Conservation (phyloP, 495 filamentous ascomycete species). For the Annulohypoxylon stygium region DNA sequence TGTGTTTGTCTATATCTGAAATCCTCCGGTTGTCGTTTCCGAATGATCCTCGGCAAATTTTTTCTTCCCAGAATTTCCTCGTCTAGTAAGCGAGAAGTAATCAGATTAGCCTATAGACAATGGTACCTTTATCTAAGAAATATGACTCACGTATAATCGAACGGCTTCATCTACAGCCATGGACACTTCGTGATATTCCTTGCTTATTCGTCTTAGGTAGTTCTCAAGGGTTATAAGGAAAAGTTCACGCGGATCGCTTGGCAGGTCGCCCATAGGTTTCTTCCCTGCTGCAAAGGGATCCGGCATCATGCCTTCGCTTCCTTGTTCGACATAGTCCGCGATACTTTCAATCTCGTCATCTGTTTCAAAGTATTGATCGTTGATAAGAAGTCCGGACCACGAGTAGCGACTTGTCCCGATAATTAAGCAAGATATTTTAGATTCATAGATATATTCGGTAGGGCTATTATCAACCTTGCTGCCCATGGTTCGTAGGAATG, state of each 20-base stretch:
- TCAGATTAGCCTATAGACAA: neutral
- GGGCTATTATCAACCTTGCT: slow-evolving; percentile 12
- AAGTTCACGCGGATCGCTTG: slow-evolving; percentile 16
- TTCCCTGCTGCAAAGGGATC: slow-evolving; percentile 25
- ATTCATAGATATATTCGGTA: slow-evolving; percentile 26
- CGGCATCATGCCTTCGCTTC: neutral
- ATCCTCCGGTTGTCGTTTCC: neutral
- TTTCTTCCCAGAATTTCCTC: neutral
- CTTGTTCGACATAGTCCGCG: slow-evolving; percentile 1
- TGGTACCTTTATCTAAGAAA: neutral
- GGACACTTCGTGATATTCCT: slow-evolving; percentile 16
- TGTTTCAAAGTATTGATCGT: slow-evolving; percentile 21
- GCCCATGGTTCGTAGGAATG: slow-evolving; percentile 25
- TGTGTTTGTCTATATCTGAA: slow-evolving; percentile 1
- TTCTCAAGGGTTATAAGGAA: slow-evolving; percentile 11
- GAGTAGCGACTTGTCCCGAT: slow-evolving; percentile 8
- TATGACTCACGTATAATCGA: slow-evolving; percentile 1
- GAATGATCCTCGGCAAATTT: neutral
- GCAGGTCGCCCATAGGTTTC: neutral
- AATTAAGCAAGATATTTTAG: slow-evolving; percentile 17
- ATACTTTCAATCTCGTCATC: slow-evolving; percentile 9
- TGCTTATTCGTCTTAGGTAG: neutral
- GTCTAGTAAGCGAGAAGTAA: neutral
- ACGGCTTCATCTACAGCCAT: slow-evolving; percentile 9
- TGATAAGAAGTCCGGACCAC: slow-evolving; percentile 26